phyloP scores from a whole-genome alignment of 2,329 filamentous ascomycete genomes.

The Hypocrella siamensis region DNA sequence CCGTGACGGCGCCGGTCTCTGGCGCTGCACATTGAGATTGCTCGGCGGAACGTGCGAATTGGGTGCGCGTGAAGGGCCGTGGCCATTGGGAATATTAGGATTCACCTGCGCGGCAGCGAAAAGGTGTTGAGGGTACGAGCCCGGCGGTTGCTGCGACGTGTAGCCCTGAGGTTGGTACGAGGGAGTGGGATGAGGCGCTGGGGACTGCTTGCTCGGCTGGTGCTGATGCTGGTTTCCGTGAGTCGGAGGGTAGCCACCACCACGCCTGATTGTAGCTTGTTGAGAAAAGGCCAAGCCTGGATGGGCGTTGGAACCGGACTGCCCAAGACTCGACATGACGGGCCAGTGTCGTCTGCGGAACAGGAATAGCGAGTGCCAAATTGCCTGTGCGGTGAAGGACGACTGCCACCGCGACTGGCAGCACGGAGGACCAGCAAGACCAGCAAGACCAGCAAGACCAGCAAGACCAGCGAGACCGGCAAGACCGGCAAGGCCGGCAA shows the following conservation, averaged over 20 bases:
- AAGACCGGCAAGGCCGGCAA: too few species aligned
- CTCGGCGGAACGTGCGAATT: constrained; percentile 31
- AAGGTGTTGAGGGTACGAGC: constrained; percentile 34
- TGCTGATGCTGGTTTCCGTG: constrained; percentile 34
- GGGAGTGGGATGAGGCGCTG: constrained; percentile 36
- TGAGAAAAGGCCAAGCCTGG: constrained; percentile 36
- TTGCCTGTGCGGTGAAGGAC: too few species aligned
- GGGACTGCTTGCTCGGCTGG: constrained; percentile 38
- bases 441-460: too few species aligned
- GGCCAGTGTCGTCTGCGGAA: too few species aligned
- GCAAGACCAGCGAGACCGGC: too few species aligned
- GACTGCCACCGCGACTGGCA: too few species aligned
- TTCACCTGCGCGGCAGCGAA: constrained; percentile 32
- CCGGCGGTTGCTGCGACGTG: constrained; percentile 32
- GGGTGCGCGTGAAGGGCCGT: constrained; percentile 22
- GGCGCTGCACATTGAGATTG: constrained; percentile 27
- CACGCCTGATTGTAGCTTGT: constrained; percentile 33
- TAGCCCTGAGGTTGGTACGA: constrained; percentile 40
- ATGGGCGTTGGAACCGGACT: constrained; percentile 34
- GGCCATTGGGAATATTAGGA: constrained; percentile 30
- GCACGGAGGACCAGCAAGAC: too few species aligned
- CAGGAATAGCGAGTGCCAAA: too few species aligned
- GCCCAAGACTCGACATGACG: constrained; percentile 33
- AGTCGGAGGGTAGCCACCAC: constrained; percentile 24
- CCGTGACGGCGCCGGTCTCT: constrained; percentile 26